Evolutionary conservation across 768 basidiomycete genomes (phyloP), one percentile per base, ranked within the genome.

Genomic region (Lentinula aciculospora): DNA sequence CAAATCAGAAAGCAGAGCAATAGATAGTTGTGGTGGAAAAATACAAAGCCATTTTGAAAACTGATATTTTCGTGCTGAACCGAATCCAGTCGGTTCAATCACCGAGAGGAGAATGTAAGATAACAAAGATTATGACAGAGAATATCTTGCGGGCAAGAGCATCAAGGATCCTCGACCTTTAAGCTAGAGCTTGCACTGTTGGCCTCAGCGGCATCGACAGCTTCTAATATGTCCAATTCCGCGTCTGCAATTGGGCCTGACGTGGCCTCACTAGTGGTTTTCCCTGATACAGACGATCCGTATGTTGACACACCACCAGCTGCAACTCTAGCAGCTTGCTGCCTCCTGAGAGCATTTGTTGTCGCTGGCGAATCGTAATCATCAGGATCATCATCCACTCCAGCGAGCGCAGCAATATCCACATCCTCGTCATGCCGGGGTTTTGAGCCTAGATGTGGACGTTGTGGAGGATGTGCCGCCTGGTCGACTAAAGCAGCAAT

Each of bases 381-480:
- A 37, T 48, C 56, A 23, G 56, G 40, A 48, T 46, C 56, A 62
- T 61, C 51, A 63, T 61, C 44, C 58, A 61, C 32, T 58, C 59
- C 32, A 59, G 62, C 44, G 53, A 49, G 15, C 59, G 51, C 56
- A 62, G 49, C 27, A 46, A 25, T 50, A 59, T 57, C 56, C 27
- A 46, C 46, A 48, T 57, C 56, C 7, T 57, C 56, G 5, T 57
- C 46, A 25, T 42, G n/a, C 17, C 44, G 54, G 19, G 29, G 37
- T 13, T 23, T 42, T 25, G 34, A 29, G 8, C 32, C 25, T 23
- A 19, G 13, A 29, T 28, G 29, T 15, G 53, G 27, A n/a, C 23
- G 27, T 42, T 15, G 27, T 10, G 53, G 40, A 25, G 40, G 29
- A 44, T 27, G 25, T 29, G 40, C 54, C 12, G 54, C 54, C 36